Evolutionary conservation across 805 yeast species (phyloP).

Genomic region (Candida pini): DNA sequence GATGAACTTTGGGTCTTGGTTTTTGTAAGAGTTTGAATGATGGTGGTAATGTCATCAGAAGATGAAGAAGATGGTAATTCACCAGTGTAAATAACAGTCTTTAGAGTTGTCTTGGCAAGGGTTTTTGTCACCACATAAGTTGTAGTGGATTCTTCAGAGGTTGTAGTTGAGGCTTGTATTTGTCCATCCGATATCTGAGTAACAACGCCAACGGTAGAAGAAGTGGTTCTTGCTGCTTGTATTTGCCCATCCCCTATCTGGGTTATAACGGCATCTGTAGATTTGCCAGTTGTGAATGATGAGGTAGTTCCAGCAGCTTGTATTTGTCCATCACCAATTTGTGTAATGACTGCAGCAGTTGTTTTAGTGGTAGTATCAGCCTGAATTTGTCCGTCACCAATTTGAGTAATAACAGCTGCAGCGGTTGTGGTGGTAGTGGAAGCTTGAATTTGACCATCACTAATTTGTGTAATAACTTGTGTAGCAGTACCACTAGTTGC

Average conservation of each 20-base stretch:
- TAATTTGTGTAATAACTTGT: conserved; percentile 36
- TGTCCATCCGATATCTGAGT: too few relatives aligned
- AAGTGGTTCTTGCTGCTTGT: too few relatives aligned
- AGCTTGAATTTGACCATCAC: conserved; percentile 41
- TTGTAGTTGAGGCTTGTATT: conserved; percentile 1
- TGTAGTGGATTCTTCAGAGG: conserved; percentile 3
- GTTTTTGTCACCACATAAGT: conserved; percentile 13
- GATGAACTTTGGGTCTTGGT: conserved; percentile 11
- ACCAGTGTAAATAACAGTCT: conserved; percentile 11
- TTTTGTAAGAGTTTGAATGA: conserved; percentile 14
- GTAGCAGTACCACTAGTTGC: conserved; percentile 14
- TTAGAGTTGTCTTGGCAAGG: conserved; percentile 8
- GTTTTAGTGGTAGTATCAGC: conserved; percentile 30
- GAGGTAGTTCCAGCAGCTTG: conserved; percentile 33
- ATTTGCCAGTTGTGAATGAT: too few relatives aligned
- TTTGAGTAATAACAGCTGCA: conserved; percentile 31
- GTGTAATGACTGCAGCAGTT: conserved; percentile 29
- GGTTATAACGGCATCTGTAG: too few relatives aligned
- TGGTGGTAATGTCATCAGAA: conserved; percentile 7
- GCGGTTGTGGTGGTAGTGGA: conserved; percentile 27
- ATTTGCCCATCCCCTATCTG: too few relatives aligned
- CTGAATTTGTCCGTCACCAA: conserved; percentile 32
- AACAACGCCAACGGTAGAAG: conserved; percentile 7
- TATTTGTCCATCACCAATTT: conserved; percentile 44
- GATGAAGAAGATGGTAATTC: conserved; percentile 15